phyloP scores from a whole-genome alignment of 2,329 filamentous ascomycete genomes.

The Aspergillus fumigatiaffinis region DNA sequence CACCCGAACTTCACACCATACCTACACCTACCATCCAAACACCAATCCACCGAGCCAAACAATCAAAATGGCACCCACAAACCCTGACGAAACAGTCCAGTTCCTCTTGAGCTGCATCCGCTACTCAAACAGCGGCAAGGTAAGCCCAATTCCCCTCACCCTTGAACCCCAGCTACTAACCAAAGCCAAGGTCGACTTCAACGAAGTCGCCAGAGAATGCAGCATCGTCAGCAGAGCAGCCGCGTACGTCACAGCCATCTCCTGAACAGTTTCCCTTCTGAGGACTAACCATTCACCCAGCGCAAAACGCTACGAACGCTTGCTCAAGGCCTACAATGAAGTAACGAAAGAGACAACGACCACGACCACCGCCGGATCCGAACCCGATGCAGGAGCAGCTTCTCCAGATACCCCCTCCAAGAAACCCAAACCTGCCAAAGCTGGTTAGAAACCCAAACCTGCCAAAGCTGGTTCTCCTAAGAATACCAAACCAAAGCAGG shows the following conservation, averaged over 20 bases:
- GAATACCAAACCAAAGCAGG: background rate
- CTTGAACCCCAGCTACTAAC: background rate
- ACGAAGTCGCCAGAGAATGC: conserved; percentile 60
- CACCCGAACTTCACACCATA: background rate
- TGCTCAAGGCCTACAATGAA: conserved; percentile 54
- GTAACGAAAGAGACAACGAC: conserved; percentile 11
- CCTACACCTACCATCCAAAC: background rate
- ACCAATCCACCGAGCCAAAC: background rate
- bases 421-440: conserved; percentile 16
- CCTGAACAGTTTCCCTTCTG: background rate
- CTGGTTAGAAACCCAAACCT: conserved; percentile 11
- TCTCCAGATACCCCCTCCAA: conserved; percentile 6
- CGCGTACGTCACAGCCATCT: conserved; percentile 53
- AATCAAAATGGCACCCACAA: conserved; percentile 46
- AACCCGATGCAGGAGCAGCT: conserved; percentile 21
- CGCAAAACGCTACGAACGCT: conserved; percentile 64
- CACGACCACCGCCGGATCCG: conserved; percentile 9
- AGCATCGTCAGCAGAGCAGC: conserved; percentile 62
- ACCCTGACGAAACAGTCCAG: conserved; percentile 57
- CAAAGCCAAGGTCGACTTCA: conserved; percentile 58
- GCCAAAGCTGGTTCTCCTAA: conserved; percentile 10
- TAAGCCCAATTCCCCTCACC: conserved; percentile 30
- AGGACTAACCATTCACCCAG: conserved; percentile 35
- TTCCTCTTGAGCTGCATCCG: conserved; percentile 66
- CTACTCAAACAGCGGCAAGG: conserved; percentile 57